Percentiles rank a stretch among this genome's conserved stretches.
phyloP scores from a whole-genome alignment of 768 basidiomycete species.

The Trichaptum fuscoviolaceum region DNA sequence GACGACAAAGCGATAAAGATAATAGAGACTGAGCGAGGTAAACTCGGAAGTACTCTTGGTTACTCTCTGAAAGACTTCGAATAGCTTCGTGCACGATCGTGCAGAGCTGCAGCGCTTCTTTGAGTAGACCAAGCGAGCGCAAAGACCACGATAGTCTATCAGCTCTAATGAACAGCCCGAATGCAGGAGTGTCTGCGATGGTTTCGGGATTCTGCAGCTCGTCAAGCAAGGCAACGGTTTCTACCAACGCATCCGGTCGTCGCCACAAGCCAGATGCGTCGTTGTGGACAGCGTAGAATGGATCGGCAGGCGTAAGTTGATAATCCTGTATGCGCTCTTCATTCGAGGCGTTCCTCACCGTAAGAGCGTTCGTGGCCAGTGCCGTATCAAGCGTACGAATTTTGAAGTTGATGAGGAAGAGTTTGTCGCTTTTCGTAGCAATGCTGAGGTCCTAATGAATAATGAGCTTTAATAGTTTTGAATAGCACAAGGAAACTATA shows the following conservation, averaged over 20 bases:
- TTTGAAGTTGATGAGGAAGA: no score
- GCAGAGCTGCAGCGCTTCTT: constrained; percentile 9
- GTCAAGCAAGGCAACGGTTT: neutral
- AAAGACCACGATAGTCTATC: neutral
- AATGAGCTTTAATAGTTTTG: no score
- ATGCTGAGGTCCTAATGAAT: no score
- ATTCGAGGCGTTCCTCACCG: neutral
- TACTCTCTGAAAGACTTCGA: neutral
- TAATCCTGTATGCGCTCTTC: neutral
- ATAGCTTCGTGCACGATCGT: neutral
- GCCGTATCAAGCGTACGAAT: no score
- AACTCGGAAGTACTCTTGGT: neutral
- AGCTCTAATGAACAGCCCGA: neutral
- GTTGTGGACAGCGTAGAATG: neutral
- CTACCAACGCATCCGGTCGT: neutral
- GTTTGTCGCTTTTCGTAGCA: no score
- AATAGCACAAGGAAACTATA: no score
- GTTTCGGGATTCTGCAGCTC: neutral
- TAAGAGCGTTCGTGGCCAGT: neutral
- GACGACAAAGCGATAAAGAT: constrained; percentile 6
- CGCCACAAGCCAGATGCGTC: neutral
- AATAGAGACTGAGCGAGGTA: constrained; percentile 8
- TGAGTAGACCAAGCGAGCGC: neutral
- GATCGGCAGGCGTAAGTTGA: neutral
- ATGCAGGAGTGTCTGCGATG: neutral